Base-by-base conservation (phyloP, 2,329 filamentous ascomycete species). In the Stemphylium beticola region DNA sequence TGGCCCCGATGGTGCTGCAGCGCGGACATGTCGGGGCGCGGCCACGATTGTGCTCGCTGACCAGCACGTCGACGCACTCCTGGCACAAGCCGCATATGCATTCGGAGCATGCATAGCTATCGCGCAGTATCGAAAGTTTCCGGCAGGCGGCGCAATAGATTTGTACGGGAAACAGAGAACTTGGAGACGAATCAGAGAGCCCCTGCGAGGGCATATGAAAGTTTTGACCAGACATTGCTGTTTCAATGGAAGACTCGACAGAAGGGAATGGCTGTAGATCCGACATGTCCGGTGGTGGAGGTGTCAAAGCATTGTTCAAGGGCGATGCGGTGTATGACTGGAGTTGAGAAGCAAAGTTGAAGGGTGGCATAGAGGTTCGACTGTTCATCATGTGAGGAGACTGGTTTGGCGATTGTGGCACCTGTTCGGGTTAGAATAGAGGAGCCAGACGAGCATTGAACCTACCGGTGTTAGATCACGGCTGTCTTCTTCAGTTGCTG, bases 11-110 rank as follows among this genome's bases (percentile, higher is more conserved):
- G 34, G 88, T 91, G 50, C 87, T 88, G 72, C 91, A 95, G 61
- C 87, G 83, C 53, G 91, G 90, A 77, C 91, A 95, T 72, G 90
- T 74, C 38, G 77, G 90, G 67, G 88, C 85, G 58, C 89, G 79
- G 11, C 89, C 89, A 45, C 89, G 71, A 29, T 71, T 87, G 72
- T 92, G 88, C 72, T 92, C 89, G 64, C 84, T 85, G 76, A 91
- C 87, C 50, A 93, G 81, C 31, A 91, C 86, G 67, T 92, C 89
- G 53, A 97, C 92, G 68, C 93, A 98, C 55, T 92, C 87, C 60
- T 88, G 86, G 75, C 95, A 98, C 44, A 98, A 84, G 14, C 93
- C 93, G 73, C 92, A 96, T 60, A 98, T 96, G 74, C 95, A 98
- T 75, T 97, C 93, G 1, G 93, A 96, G 74, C 93, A 98, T 18